Conservation (phyloP, 768 basidiomycete species). For the Pleurotus ostreatus region DNA sequence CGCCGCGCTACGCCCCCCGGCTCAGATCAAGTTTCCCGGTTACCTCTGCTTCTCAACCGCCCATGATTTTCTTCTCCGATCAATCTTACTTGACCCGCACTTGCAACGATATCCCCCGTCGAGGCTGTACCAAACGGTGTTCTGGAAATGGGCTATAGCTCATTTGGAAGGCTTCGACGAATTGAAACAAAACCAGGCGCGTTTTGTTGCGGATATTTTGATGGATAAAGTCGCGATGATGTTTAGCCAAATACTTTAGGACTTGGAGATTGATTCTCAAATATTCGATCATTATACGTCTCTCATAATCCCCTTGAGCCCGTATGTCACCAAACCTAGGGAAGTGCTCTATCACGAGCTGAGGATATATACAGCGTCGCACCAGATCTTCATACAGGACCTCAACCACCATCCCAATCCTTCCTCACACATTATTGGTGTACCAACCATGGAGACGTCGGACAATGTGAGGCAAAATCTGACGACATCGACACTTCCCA, state of each 20-base stretch:
- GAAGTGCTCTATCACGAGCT: neutral
- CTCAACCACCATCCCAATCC: constrained; percentile 42
- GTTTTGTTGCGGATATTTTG: constrained; percentile 11
- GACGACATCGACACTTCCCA: constrained; percentile 16
- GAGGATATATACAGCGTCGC: constrained; percentile 3
- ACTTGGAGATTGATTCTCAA: constrained; percentile 58
- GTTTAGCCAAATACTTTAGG: constrained; percentile 23
- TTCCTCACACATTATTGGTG: constrained; percentile 69
- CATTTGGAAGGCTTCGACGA: constrained; percentile 39
- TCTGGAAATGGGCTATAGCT: constrained; percentile 72
- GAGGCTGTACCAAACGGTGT: constrained; percentile 51
- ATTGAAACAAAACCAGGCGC: constrained; percentile 42
- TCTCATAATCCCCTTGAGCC: constrained; percentile 34
- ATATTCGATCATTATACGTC: constrained; percentile 63
- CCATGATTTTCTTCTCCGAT: constrained; percentile 52
- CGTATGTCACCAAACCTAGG: constrained; percentile 18
- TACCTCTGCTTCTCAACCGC: constrained; percentile 31
- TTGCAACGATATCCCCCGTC: constrained; percentile 61
- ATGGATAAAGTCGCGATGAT: too few species aligned
- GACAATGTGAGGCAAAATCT: neutral
- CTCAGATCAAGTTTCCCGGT: constrained; percentile 35
- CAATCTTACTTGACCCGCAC: constrained; percentile 49
- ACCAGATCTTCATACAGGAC: neutral
- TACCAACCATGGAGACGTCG: constrained; percentile 2
- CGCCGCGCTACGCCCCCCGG: constrained; percentile 45